Evolutionary conservation across 139 green algal species (phyloP), one percentile per base, ranked within the genome.

Genomic region (Chlorella sorokiniana): DNA sequence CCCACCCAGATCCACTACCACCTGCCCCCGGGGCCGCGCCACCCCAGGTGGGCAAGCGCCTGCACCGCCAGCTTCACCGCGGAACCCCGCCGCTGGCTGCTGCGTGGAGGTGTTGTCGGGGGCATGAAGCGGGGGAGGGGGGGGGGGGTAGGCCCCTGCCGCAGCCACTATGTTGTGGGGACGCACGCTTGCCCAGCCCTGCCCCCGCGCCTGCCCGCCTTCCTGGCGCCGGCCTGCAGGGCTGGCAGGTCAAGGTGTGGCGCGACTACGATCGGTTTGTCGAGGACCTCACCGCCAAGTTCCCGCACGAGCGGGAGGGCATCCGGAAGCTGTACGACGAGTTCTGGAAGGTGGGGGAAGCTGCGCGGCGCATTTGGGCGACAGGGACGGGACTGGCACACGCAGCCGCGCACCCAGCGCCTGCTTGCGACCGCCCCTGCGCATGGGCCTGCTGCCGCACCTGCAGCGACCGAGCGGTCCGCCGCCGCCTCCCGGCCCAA

Each of bases 1-100:
- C 96, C 96, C 16, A 94, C 92, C 0, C 93, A 98, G 84, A 95
- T 99, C 38, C 90, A 96, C 83, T 99, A 99, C 89, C 96, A 98
- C 87, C 89, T 98, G 45, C 96, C 95, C 0, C 75, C 73, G 7
- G 91, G 83, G n/a, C 37, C 56, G 10, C 81, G 68, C 2, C 91
- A 94, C 79, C 93, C 95, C 16, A 59, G 48, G 16, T 59, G 48
- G 16, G 48, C 48, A 59, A 16, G 48, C 16, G 48, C 48, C 48
- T 59, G 48, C 48, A 59, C 48, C 16, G 48, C 48, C 48, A 59
- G 48, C 48, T 59, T 59, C 48, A 11, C 16, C 14, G 48, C 48
- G 20, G 22, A 67, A 67, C 59, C 20, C 11, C 59, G 25, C 59
- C 25, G 48, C 14, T 59, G 14, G 14, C 48, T 59, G 48, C n/a